A percentile compares a stretch with the other conserved stretches of the same genome.
phyloP scores from a whole-genome alignment of 805 yeast species.

The Maudiozyma pseudohumilis region DNA sequence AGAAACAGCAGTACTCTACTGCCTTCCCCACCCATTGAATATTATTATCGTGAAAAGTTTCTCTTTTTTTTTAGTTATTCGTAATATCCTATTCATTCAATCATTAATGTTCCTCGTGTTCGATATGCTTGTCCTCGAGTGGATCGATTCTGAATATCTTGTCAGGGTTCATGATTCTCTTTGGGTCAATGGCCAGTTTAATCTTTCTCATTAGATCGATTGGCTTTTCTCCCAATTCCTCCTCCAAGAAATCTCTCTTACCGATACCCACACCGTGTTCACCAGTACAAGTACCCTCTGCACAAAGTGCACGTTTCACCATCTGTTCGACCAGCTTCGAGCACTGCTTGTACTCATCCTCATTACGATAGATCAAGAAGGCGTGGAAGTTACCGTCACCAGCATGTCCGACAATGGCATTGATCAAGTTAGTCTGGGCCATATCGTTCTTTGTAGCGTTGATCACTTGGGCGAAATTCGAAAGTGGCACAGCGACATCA shows the following conservation, averaged over 20 bases:
- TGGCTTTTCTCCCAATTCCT: conserved; percentile 60
- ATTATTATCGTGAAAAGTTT: no score
- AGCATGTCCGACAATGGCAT: conserved; percentile 67
- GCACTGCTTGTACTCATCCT: conserved; percentile 38
- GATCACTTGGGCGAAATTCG: conserved; percentile 53
- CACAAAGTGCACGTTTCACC: conserved; percentile 54
- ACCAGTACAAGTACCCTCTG: conserved; percentile 80
- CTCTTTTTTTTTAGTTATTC: background rate
- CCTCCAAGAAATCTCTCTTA: conserved; percentile 48
- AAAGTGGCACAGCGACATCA: conserved; percentile 76
- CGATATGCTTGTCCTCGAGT: conserved; percentile 2
- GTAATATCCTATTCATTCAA: background rate
- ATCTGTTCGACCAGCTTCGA: conserved; percentile 45
- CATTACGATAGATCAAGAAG: conserved; percentile 47
- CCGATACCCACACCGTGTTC: conserved; percentile 85
- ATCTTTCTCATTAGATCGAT: conserved; percentile 64
- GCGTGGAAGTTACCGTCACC: conserved; percentile 82
- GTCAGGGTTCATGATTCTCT: conserved; percentile 60
- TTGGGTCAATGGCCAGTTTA: conserved; percentile 66
- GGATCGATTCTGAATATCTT: conserved; percentile 68
- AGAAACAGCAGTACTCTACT: no score
- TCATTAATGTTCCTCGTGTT: conserved; percentile 1
- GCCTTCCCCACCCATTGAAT: no score
- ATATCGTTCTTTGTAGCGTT: conserved; percentile 52
- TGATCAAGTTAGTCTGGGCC: conserved; percentile 39